Conservation (phyloP, 768 basidiomycete species). For the Mycena filopes region DNA sequence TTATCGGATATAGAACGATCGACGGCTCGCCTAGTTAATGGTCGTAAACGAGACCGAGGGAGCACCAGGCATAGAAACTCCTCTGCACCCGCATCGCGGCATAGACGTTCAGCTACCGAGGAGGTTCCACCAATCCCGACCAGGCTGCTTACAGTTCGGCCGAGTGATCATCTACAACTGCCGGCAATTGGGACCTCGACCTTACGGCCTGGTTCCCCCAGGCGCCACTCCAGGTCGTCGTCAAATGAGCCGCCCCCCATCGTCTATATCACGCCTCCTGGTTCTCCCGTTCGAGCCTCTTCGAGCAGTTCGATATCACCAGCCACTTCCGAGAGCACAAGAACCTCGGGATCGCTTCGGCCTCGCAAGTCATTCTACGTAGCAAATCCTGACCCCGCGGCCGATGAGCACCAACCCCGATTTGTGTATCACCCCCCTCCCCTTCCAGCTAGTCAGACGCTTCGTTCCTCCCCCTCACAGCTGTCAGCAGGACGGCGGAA, state of each 20-base stretch:
- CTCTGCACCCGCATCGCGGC: conserved; percentile 30
- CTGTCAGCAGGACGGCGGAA: background rate
- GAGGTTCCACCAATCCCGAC: conserved; percentile 25
- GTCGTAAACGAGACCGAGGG: conserved; percentile 4
- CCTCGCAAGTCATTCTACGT: conserved; percentile 41
- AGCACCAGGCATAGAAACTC: conserved; percentile 28
- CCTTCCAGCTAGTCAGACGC: conserved; percentile 34
- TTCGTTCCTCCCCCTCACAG: conserved; percentile 5
- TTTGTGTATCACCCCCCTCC: conserved; percentile 43
- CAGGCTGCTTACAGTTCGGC: conserved; percentile 12
- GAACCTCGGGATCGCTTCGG: conserved; percentile 21
- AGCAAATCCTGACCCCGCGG: conserved; percentile 47
- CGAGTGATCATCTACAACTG: conserved; percentile 10
- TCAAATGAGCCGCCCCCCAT: conserved; percentile 42
- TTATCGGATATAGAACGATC: conserved; percentile 35
- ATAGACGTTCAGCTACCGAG: conserved; percentile 19
- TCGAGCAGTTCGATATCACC: conserved; percentile 33
- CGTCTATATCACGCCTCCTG: conserved; percentile 46
- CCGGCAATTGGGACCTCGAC: conserved; percentile 16
- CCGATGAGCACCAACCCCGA: conserved; percentile 30
- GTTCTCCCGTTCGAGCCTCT: conserved; percentile 37
- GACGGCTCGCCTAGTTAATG: background rate
- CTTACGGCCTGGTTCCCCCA: background rate
- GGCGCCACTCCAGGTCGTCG: conserved; percentile 12
- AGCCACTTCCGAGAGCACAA: conserved; percentile 34